Base-by-base conservation (phyloP, 768 basidiomycete genomes). In the Lentinula aciculospora region DNA sequence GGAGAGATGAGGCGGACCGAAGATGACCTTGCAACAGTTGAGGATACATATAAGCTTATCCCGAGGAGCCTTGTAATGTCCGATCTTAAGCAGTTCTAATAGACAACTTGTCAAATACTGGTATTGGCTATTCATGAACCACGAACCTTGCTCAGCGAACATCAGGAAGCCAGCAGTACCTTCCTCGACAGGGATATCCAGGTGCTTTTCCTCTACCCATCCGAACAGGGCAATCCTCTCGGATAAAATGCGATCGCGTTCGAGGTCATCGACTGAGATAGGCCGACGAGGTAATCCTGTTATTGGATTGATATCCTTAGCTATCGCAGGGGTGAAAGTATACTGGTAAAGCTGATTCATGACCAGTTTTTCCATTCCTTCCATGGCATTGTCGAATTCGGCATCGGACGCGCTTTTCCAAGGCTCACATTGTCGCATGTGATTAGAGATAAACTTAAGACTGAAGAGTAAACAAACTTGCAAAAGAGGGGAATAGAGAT, bases 331-430 rank as follows among this genome's bases (percentile, higher is more conserved):
- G 0, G 94, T 93, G 67, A 97, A 98, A 0, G 94, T 98, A 66
- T 91, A 93, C 64, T 94, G 92, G 70, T 97, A 98, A 53, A 98
- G 74, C 53, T 94, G 79, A 65, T 98, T 99, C 97, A 99, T 98
- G 63, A 99, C 97, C 6, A 99, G 81, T 71, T 99, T 99, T 78
- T 99, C 97, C 93, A 98, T 98, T 53, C 94, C 95, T 72, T 99
- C 97, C 77, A 94, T 83, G 0, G 94, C 93, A 65, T 96, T 95
- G 55, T 98, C 97, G 62, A 99, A 98, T 69, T 98, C 94, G 5
- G 76, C 73, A 21, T 92, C 86, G 2, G 85, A 78, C 1, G 81
- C 81, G 58, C 84, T 84, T 66, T 83, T 83, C 95, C 94, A 98
- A 0, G 89, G 74, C 21, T 94, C 93, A 28, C 80, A 79, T 58